Evolutionary conservation across 2,329 filamentous ascomycete genomes (phyloP).

Genomic region (Westerdykella sp.): DNA sequence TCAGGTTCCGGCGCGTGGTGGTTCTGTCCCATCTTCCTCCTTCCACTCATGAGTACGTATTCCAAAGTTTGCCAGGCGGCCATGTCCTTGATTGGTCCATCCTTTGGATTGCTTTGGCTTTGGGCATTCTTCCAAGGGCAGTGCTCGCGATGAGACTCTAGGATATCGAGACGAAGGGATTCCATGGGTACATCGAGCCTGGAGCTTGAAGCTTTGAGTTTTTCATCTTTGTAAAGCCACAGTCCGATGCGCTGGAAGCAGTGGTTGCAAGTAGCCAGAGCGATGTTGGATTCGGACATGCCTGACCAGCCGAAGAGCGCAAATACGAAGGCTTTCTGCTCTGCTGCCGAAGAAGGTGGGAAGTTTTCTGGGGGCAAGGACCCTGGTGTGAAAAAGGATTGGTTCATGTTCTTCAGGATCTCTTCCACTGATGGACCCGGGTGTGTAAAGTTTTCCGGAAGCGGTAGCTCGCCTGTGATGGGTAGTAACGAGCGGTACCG

Average conservation of each 20-base stretch:
- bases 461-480: slow-evolving; percentile 29
- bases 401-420: slow-evolving; percentile 20
- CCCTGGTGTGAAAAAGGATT: slow-evolving; percentile 18
- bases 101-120: slow-evolving; percentile 27
- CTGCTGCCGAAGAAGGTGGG: slow-evolving; percentile 15
- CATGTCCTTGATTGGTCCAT: slow-evolving; percentile 28
- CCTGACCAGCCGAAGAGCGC: slow-evolving; percentile 47
- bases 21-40: slow-evolving; percentile 8
- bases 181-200: slow-evolving; percentile 27
- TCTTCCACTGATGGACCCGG: slow-evolving; percentile 22
- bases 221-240: slow-evolving; percentile 66
- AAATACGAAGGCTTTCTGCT: slow-evolving; percentile 26
- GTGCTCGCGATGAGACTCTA: slow-evolving; percentile 37
- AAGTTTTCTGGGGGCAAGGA: slow-evolving; percentile 7
- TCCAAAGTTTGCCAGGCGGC: slow-evolving; percentile 32
- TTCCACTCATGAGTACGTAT: slow-evolving; percentile 25
- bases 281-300: slow-evolving; percentile 56
- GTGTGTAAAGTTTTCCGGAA: slow-evolving; percentile 28
- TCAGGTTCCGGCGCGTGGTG: slow-evolving; percentile 12
- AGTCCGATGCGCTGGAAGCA: slow-evolving; percentile 85
- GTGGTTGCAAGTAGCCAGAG: slow-evolving; percentile 72
- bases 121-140: slow-evolving; percentile 37
- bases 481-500: slow-evolving; percentile 38
- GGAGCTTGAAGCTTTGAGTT: slow-evolving; percentile 29
- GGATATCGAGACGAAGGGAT: slow-evolving; percentile 30